Base-by-base conservation (phyloP, 768 basidiomycete species). In the Pisolithus marmoratus region DNA sequence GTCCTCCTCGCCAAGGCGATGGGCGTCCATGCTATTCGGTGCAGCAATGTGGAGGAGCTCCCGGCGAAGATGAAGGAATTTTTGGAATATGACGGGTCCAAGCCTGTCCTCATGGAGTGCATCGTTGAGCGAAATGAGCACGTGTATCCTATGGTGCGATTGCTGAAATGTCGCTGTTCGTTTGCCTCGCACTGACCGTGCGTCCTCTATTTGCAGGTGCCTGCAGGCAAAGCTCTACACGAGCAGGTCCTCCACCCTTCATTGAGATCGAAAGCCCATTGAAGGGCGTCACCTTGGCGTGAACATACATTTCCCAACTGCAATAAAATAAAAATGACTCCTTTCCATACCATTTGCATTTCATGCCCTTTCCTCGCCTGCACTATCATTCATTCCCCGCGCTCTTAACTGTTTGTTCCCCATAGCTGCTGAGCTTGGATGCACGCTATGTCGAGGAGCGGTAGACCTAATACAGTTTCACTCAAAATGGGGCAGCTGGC, bases 31-130 rank as follows among this genome's bases (percentile, higher is more conserved):
- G 94, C 89, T 20, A 83, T 98, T 60, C 80, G 90, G 54, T 90
- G 86, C 67, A 70, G 74, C 46, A 79, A 63, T 26, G 65, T 77
- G 2, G 84, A 77, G 40, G 94, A 99, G 50, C 78, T 99, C 8
- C 91, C 93, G 0, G 82, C 80, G 34, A 96, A 89, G 79, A 98
- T 99, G 95, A 94, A 94, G 76, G 94, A 97, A 77, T 94, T 99
- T 74, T 76, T 99, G 58, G 94, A 94, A 73, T 95, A 94, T 66
- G 90, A 95, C 59, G 84, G 81, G 52, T 79, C 77, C 52, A 86
- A 81, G 70, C 96, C 96, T 3, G 80, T 98, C 38, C 69, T 99
- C 56, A 74, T 99, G 77, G 96, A 99, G 71, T 95, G 92, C 65
- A 38, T 85, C 48, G 90, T 97, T 44, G 84, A 87, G 70, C 79